Conservation (phyloP, 2,329 filamentous ascomycete species). For the Fusarium falciforme region DNA sequence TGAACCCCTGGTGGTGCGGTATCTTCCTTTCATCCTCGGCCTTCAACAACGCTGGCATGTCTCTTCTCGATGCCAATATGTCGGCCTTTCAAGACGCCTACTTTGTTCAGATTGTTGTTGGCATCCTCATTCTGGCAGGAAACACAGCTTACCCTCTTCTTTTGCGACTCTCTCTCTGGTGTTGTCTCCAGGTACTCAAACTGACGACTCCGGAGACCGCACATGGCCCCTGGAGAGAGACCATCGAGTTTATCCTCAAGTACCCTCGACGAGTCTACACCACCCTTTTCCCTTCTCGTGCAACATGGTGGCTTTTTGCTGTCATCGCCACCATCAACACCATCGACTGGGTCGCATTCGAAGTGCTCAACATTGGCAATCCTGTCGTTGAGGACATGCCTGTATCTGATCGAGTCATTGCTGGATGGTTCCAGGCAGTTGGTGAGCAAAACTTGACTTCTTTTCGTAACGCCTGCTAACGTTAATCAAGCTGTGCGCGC, state of each 20-base stretch:
- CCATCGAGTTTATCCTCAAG: conserved; percentile 64
- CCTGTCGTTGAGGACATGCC: conserved; percentile 64
- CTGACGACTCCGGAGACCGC: conserved; percentile 51
- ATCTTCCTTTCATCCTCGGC: conserved; percentile 75
- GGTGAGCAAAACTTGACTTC: conserved; percentile 50
- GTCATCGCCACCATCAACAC: conserved; percentile 71
- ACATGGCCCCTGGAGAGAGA: conserved; percentile 58
- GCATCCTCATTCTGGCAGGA: conserved; percentile 70
- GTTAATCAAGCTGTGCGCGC: conserved; percentile 65
- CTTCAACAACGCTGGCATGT: conserved; percentile 80
- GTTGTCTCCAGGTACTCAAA: conserved; percentile 55
- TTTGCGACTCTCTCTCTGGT: conserved; percentile 70
- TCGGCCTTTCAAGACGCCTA: conserved; percentile 66
- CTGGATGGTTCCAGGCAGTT: conserved; percentile 73
- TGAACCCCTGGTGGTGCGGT: conserved; percentile 76
- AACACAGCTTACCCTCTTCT: conserved; percentile 76
- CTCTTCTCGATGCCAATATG: conserved; percentile 74
- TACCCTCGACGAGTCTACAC: conserved; percentile 71
- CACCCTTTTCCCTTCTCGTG: conserved; percentile 70
- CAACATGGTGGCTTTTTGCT: conserved; percentile 74
- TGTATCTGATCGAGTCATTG: conserved; percentile 65
- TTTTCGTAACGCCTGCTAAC: conserved; percentile 9
- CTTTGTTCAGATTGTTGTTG: conserved; percentile 65
- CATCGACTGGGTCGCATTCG: conserved; percentile 74
- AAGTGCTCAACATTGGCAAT: conserved; percentile 74